Evolutionary conservation across 768 basidiomycete species (phyloP), one percentile per base, ranked within the genome.

Genomic region (Mrakia gelida): DNA sequence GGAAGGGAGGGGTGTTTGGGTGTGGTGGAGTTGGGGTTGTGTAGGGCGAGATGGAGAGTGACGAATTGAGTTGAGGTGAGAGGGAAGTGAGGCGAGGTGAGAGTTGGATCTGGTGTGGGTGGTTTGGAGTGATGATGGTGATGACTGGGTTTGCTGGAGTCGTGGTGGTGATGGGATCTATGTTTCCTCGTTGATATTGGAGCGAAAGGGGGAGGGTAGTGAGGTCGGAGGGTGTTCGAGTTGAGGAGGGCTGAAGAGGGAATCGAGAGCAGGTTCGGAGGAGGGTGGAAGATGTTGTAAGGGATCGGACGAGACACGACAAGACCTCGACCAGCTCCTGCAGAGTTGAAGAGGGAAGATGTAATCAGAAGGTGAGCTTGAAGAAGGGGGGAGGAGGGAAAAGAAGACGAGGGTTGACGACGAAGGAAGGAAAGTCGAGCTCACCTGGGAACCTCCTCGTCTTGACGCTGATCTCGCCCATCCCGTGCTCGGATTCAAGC

Each of bases 211-310:
- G 75, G 21, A 49, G 90, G 88, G 84, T 94, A 92, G 61, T 89
- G 85, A 3, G 87, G 85, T 32, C 84, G 83, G 49, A 97, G 87
- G 0, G 94, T 95, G 67, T 86, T 85, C 56, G 87, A 84, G 84
- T 95, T 98, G 80, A 96, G 85, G 80, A 97, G 84, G 0, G 90
- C 90, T 18, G 84, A 85, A 3, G 88, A 86, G 2, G 95, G 95
- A 13, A 97, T 85, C 6, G 86, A 87, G 82, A 97, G 89, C 30
- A 98, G 84, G 0, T 65, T 28, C 23, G 71, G 71, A 18, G 77
- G 77, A 26, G 77, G 77, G 5, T 41, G 71, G 65, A 65, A 78
- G 15, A 41, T 61, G 67, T 62, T 75, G 28, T 62, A 61, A 15
- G 77, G 77, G 26, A 79, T 45, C 0, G 30, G 5, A 3, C 62